A percentile compares a stretch with the other conserved stretches of the same genome.
These are phyloP conservation scores for Puccinia triticina DNA, from an alignment of 1,284 basidiomycete genomes.

Conservation along the genomic window DNA sequence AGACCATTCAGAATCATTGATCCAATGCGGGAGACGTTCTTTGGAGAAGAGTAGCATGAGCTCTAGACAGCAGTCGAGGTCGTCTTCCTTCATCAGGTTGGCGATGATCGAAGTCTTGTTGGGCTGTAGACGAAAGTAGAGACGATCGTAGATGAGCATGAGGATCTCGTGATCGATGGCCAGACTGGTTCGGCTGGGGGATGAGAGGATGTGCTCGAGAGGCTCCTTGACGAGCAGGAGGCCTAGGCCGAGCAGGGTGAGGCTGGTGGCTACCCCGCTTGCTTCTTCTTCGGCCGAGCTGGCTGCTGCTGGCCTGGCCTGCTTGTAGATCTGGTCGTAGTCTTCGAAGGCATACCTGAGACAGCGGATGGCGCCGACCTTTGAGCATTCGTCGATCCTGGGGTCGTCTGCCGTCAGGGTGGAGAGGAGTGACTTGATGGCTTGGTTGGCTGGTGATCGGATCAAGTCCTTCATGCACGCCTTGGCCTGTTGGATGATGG, in stretches of 20 bases:
- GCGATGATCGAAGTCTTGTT: slow-evolving; percentile 13
- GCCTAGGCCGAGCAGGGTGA: slow-evolving; percentile 44
- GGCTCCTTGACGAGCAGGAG: slow-evolving; percentile 32
- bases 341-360: slow-evolving; percentile 47
- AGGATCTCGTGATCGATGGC: slow-evolving; percentile 43
- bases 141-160: slow-evolving; percentile 35
- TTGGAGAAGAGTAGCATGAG: slow-evolving; percentile 35
- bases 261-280: slow-evolving; percentile 20
- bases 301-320: not conserved
- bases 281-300: slow-evolving; percentile 21
- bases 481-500: slow-evolving; percentile 48
- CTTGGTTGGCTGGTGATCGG: slow-evolving; percentile 50
- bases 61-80: slow-evolving; percentile 38
- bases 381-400: slow-evolving; percentile 29
- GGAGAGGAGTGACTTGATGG: slow-evolving; percentile 38
- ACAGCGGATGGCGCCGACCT: slow-evolving; percentile 48
- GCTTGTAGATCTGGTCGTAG: slow-evolving; percentile 41
- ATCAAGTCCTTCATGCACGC: slow-evolving; percentile 50
- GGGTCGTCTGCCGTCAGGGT: not conserved
- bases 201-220: slow-evolving; percentile 24
- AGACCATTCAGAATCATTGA: slow-evolving; percentile 30
- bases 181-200: not conserved
- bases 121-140: slow-evolving; percentile 27
- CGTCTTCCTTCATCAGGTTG: slow-evolving; percentile 34
- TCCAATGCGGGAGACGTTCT: slow-evolving; percentile 22